Evolutionary conservation across 2,329 filamentous ascomycete species (phyloP).

Genomic region (Colletotrichum tamarilloi): DNA sequence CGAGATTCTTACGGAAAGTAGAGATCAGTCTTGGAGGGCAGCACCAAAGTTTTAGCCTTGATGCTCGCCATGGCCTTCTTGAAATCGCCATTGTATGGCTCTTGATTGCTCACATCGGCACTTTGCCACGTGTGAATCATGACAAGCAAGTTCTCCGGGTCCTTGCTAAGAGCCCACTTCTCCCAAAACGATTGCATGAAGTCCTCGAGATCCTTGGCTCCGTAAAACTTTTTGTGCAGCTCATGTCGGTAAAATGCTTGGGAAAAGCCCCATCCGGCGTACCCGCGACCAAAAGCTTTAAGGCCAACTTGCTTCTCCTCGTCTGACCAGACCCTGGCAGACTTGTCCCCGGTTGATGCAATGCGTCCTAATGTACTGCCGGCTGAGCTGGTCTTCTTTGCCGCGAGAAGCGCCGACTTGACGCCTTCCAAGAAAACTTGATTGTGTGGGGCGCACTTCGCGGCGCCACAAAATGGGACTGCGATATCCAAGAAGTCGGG

Average conservation of each 20-base stretch:
- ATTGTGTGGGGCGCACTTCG: slow-evolving; percentile 63
- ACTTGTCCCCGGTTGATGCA: slow-evolving; percentile 35
- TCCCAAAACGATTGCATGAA: slow-evolving; percentile 85
- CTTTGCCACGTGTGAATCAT: slow-evolving; percentile 86
- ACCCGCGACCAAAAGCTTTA: slow-evolving; percentile 79
- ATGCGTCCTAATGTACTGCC: slow-evolving; percentile 50
- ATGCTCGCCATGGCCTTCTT: slow-evolving; percentile 74
- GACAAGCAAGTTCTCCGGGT: slow-evolving; percentile 78
- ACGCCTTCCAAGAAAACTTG: slow-evolving; percentile 66
- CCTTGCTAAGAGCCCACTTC: slow-evolving; percentile 76
- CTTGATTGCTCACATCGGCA: slow-evolving; percentile 75
- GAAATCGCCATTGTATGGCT: slow-evolving; percentile 76
- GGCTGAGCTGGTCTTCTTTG: slow-evolving; percentile 59
- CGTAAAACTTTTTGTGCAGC: slow-evolving; percentile 64
- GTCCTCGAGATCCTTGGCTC: slow-evolving; percentile 67
- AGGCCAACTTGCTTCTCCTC: slow-evolving; percentile 56
- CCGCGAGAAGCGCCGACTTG: slow-evolving; percentile 56
- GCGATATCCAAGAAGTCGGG: slow-evolving; percentile 58
- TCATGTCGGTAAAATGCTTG: slow-evolving; percentile 82
- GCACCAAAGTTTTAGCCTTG: slow-evolving; percentile 77
- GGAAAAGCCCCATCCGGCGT: slow-evolving; percentile 85
- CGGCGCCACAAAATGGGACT: slow-evolving; percentile 62
- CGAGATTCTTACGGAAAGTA: slow-evolving; percentile 70
- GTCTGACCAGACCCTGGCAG: slow-evolving; percentile 50
- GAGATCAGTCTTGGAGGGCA: slow-evolving; percentile 79